Evolutionary conservation across 441 rosid genomes (phyloP), one percentile per base, ranked within the genome.

Genomic region (Bocquillonia castaneifolia): DNA sequence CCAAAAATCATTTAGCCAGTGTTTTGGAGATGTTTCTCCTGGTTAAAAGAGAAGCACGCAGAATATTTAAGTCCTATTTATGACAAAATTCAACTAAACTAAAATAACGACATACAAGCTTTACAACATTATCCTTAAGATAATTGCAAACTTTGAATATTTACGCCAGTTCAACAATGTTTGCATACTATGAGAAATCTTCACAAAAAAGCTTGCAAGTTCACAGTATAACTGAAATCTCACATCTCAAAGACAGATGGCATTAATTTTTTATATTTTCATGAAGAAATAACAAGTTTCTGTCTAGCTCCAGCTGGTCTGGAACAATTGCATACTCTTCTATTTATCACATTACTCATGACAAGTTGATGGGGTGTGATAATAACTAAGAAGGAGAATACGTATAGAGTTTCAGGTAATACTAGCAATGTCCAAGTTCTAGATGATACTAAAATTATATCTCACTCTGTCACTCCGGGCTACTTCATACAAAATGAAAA

Each of bases 1-100:
- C 1, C 2, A 48, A 28, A n/a, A 48, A 56, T 22, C 52, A 73
- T 59, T 66, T 10, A 59, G 34, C 67, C 50, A 51, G 8, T 23
- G 10, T 59, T 23, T 14, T 5, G 52, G 18, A 47, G 13, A 58
- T 45, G 8, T 29, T 45, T 67, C 37, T 23, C 15, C 71, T 32
- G 10, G 20, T 45, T 7, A 45, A 6, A 47, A 28, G 52, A 22
- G 48, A 25, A 48, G 47, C 34, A 58, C 18, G 25, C 50, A 48
- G 20, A 36, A 47, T 42, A 32, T 23, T 22, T 13, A 10, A 12
- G 15, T 48, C 7, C 32, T 50, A 25, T 26, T 26, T 37, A 2
- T n/a, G 34, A 40, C 5, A 39, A 8, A 37, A 69, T 26, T 44
- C 29, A 28, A 50, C 39, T 8, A 53, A 51, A 37, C 67, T 39